Evolutionary conservation across 345 rosid genomes (phyloP).

Genomic region (Eucalyptus cladocalyx): DNA sequence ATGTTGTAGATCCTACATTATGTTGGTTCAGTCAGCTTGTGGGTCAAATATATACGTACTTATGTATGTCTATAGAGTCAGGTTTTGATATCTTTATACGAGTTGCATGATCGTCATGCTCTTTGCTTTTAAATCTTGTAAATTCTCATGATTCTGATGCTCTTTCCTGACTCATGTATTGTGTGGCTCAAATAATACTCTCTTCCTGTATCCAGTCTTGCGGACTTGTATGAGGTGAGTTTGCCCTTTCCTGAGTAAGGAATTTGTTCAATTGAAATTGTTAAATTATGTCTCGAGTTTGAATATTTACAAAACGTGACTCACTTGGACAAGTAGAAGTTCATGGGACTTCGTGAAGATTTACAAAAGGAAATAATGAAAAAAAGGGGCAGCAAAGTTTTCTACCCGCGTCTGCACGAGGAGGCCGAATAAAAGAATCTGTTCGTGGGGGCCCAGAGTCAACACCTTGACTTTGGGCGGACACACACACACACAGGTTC

Average conservation of each 20-base stretch:
- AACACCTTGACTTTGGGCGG: too few species aligned
- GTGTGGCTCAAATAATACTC: not conserved
- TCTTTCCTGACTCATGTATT: not conserved
- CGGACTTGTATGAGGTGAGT: not conserved
- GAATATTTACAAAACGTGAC: too few species aligned
- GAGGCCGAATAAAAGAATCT: too few species aligned
- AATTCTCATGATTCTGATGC: not conserved
- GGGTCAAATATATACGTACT: not conserved
- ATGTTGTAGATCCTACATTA: not conserved
- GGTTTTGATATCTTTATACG: not conserved
- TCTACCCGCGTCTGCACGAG: too few species aligned
- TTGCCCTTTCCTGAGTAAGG: not conserved
- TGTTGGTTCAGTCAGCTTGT: not conserved
- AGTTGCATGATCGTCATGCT: not conserved
- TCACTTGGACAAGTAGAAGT: too few species aligned
- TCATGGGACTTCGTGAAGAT: accelerated
- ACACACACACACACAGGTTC: too few species aligned
- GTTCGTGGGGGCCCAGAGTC: too few species aligned
- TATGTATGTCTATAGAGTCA: not conserved
- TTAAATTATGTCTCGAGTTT: too few species aligned
- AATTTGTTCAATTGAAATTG: accelerated
- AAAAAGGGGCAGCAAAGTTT: too few species aligned
- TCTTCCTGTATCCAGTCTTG: not conserved
- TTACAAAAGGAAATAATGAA: too few species aligned
- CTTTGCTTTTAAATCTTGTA: not conserved